Percentiles rank a stretch among this genome's conserved stretches.
These are phyloP conservation scores for Malus hybrid DNA, from an alignment of 331 rosid genomes.

Conservation along the genomic window DNA sequence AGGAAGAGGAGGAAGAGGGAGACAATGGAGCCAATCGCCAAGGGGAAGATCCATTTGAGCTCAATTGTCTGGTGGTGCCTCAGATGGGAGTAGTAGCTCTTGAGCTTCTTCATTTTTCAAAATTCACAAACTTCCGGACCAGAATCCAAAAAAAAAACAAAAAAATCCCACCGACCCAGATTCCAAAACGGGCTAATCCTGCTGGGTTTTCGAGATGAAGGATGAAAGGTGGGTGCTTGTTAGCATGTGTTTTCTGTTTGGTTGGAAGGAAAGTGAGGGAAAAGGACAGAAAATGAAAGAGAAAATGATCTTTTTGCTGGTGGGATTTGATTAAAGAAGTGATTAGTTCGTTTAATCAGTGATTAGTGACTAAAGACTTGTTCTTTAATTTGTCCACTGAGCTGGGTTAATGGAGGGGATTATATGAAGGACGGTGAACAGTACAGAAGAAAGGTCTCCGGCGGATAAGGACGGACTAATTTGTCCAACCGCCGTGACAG, in stretches of 20 bases:
- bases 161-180: not conserved
- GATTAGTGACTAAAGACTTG: not conserved
- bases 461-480: accelerated
- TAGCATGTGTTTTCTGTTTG: not conserved
- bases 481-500: conserved; percentile 1
- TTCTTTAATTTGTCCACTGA: not conserved
- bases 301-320: not conserved
- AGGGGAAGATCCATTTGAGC: conserved; percentile 78
- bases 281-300: not conserved
- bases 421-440: not conserved
- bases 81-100: conserved; percentile 63
- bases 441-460: not conserved
- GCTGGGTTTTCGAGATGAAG: not conserved
- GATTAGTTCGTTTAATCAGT: not conserved
- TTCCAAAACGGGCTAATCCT: not conserved
- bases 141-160: not conserved
- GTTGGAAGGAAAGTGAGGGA: conserved; percentile 5
- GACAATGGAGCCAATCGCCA: conserved; percentile 58
- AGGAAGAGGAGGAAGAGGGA: conserved; percentile 65
- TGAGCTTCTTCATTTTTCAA: conserved; percentile 63
- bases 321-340: not conserved
- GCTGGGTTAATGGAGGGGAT: not conserved
- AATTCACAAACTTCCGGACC: not conserved
- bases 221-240: not conserved
- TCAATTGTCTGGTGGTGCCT: conserved; percentile 47